phyloP scores from a whole-genome alignment of 169 alveolate genomes.

The Amoebophrya sp. region DNA sequence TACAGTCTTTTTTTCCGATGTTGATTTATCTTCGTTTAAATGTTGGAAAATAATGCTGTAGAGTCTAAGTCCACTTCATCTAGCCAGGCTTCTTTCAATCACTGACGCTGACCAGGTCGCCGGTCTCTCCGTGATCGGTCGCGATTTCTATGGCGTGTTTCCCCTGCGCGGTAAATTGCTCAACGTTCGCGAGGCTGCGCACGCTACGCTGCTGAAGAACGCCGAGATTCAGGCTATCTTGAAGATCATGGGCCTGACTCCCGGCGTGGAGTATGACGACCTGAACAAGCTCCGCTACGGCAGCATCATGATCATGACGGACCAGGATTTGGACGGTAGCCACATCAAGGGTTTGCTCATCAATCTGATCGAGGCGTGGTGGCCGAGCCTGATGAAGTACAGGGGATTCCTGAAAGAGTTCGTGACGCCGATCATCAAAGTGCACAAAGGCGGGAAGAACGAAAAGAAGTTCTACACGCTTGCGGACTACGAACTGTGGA shows the following conservation, averaged over 20 bases:
- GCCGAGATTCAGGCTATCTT: slow-evolving; percentile 90
- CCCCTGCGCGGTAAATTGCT: slow-evolving; percentile 97
- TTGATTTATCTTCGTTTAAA: neutral
- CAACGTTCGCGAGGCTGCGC: slow-evolving; percentile 96
- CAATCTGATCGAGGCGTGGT: slow-evolving; percentile 89
- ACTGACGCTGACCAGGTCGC: slow-evolving; percentile 52
- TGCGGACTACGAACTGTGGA: slow-evolving; percentile 92
- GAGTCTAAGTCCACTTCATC: neutral
- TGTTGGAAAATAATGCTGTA: neutral
- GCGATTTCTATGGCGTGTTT: slow-evolving; percentile 96
- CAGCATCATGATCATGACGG: slow-evolving; percentile 97
- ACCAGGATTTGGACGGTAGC: slow-evolving; percentile 98
- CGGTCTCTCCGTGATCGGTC: slow-evolving; percentile 96
- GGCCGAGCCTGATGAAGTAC: slow-evolving; percentile 92
- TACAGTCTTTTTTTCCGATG: neutral
- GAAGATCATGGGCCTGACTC: slow-evolving; percentile 86
- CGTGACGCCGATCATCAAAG: slow-evolving; percentile 95
- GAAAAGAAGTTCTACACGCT: slow-evolving; percentile 86
- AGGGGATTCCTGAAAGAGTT: slow-evolving; percentile 93
- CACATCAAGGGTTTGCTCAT: slow-evolving; percentile 98
- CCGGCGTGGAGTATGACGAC: slow-evolving; percentile 35
- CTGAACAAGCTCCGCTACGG: slow-evolving; percentile 82
- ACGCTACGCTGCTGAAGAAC: slow-evolving; percentile 82
- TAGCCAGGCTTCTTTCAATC: too few species aligned
- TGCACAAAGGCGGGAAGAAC: slow-evolving; percentile 34